phyloP scores from a whole-genome alignment of 2,329 filamentous ascomycete species.

The Alternaria hordeiaustralica region DNA sequence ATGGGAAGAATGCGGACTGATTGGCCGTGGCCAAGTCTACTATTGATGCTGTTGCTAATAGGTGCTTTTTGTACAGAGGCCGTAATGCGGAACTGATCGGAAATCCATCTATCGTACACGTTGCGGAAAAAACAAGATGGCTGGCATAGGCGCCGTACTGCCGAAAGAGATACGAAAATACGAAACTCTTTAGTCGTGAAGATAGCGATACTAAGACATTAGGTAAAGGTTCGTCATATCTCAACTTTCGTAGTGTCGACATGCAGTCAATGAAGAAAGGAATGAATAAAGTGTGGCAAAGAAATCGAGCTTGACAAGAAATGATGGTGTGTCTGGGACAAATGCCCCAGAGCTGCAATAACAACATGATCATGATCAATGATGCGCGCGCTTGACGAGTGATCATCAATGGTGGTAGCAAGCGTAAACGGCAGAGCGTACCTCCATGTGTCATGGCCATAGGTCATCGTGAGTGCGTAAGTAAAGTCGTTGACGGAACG shows the following conservation, averaged over 20 bases:
- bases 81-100: constrained; percentile 34
- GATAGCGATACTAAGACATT: constrained; percentile 47
- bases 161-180: constrained; percentile 13
- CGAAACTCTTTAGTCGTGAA: constrained; percentile 38
- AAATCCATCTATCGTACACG: constrained; percentile 46
- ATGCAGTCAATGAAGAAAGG: constrained; percentile 31
- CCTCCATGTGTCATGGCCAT: constrained; percentile 46
- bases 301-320: constrained; percentile 19
- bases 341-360: constrained; percentile 10
- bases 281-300: constrained; percentile 25
- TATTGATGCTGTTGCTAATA: constrained; percentile 44
- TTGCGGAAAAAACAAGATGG: constrained; percentile 21
- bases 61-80: constrained; percentile 49
- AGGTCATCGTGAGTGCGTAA: constrained; percentile 49
- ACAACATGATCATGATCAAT: constrained; percentile 23
- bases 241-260: constrained; percentile 37
- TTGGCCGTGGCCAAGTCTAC: constrained; percentile 29
- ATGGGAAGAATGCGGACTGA: constrained; percentile 17
- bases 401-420: constrained; percentile 37
- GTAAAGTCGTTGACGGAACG: constrained; percentile 45
- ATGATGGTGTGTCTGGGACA: constrained; percentile 22
- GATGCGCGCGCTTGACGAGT: constrained; percentile 33
- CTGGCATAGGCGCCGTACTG: constrained; percentile 10
- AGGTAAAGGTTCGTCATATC: constrained; percentile 42
- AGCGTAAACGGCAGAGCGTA: constrained; percentile 42